phyloP scores from a whole-genome alignment of 805 yeast genomes.

The Kluyveromyces starmeri region DNA sequence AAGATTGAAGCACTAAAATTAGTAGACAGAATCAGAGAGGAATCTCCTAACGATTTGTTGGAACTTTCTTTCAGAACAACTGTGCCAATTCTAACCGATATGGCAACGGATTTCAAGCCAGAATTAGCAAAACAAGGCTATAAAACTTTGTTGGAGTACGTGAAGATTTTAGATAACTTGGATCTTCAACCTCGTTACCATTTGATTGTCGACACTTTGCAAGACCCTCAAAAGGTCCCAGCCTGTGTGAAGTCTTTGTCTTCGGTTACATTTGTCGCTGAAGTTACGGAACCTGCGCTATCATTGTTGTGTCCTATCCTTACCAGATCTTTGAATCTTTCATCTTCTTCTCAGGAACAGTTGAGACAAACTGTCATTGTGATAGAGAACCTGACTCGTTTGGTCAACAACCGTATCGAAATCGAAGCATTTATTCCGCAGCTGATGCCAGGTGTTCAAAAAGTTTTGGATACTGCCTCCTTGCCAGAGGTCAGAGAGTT shows the following conservation, averaged over 20 bases:
- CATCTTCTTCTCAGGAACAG: constrained; percentile 88
- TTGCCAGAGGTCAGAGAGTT: constrained; percentile 93
- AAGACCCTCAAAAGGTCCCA: constrained; percentile 83
- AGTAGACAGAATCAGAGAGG: constrained; percentile 66
- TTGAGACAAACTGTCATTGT: constrained; percentile 94
- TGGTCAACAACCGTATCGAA: constrained; percentile 89
- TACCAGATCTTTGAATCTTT: constrained; percentile 75
- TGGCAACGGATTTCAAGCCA: constrained; percentile 93
- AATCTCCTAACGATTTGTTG: constrained; percentile 75
- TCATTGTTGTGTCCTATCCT: constrained; percentile 86
- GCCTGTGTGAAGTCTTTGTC: constrained; percentile 82
- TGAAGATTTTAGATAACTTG: constrained; percentile 80
- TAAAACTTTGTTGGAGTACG: constrained; percentile 58
- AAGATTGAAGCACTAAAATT: constrained; percentile 71
- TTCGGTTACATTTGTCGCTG: constrained; percentile 94
- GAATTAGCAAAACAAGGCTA: constrained; percentile 85
- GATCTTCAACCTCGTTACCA: constrained; percentile 84
- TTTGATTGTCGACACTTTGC: constrained; percentile 76
- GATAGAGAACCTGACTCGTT: constrained; percentile 88
- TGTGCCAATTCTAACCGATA: constrained; percentile 79
- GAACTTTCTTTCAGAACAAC: constrained; percentile 72
- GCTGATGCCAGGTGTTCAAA: constrained; percentile 84
- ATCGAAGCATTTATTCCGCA: constrained; percentile 81
- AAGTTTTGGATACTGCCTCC: constrained; percentile 82
- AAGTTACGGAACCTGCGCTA: constrained; percentile 93